These are phyloP conservation scores for Colletotrichum musicola DNA, from an alignment of 2,329 filamentous ascomycete species.

Conservation along the genomic window DNA sequence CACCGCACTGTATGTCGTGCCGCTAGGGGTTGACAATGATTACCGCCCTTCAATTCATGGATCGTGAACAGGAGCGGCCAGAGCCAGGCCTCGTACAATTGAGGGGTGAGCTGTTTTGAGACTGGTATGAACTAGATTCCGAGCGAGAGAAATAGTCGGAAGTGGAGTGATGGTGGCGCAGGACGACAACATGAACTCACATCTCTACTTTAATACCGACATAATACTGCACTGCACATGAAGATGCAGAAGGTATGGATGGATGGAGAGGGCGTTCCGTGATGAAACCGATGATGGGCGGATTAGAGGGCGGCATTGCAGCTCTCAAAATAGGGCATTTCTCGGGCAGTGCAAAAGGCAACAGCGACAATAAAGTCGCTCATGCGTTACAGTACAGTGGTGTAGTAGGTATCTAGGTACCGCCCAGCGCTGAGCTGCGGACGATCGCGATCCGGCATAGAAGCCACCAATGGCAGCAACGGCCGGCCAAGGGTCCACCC, in stretches of 20 bases:
- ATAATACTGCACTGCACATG: no score
- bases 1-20: no score
- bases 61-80: no score
- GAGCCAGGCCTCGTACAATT: no score
- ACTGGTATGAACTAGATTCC: neutral
- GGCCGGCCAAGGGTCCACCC: constrained; percentile 16
- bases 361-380: neutral
- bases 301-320: neutral
- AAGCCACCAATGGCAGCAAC: no score
- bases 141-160: constrained; percentile 12
- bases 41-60: no score
- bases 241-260: neutral
- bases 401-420: no score
- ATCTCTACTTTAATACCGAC: no score
- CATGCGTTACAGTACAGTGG: neutral
- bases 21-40: no score
- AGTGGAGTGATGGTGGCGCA: constrained; percentile 8
- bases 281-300: neutral
- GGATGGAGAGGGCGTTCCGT: neutral
- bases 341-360: constrained; percentile 19
- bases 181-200: neutral
- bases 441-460: constrained; percentile 28
- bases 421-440: neutral
- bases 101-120: neutral
- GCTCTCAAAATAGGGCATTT: constrained; percentile 14